Base-by-base conservation (phyloP, 2,329 filamentous ascomycete genomes). In the Trichophyton schoenleinii region DNA sequence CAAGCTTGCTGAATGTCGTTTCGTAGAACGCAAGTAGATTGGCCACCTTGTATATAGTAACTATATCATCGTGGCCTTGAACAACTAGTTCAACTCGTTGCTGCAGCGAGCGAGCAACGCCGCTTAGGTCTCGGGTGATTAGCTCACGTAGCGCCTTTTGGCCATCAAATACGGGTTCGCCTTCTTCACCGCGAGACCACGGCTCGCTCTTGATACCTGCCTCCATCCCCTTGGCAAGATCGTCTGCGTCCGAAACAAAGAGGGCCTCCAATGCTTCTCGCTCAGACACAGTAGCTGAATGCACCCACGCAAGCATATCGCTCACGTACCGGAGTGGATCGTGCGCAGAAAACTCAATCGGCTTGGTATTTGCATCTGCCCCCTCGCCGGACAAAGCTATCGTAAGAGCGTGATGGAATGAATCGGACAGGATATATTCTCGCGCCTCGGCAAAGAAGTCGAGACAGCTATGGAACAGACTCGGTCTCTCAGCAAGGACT, bases 231-330 rank as follows among this genome's bases (percentile, higher is more conserved):
- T 85, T 88, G 28, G 87, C 87, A 61, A 97, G 88, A 68, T 95
- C 90, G 64, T 94, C 88, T 1, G 89, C 91, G 64, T 96, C 91
- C 0, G 88, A 87, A 48, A 96, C 86, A 70, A 99, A 99, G 0
- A 99, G 78, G 1, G 90, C 85, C 72, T 97, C 92, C 4, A 99
- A 79, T 0, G 91, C 91, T 73, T 99, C 94, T 59, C 89, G 83
- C 73, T 99, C 94, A 36, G 92, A 95, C 0, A 99, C 94, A 0
- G 92, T 87, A 2, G 91, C 88, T 0, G 94, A 96, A 72, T 99
- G 94, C 4, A 88, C 85, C 94, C 94, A 99, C 3, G 94, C 94
- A 13, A 99, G 81, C 91, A 99, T 99, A 70, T 99, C 94, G 60
- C 94, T 91, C 2, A 95, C 85, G 72, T 97, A 97, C 20, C 94